Evolutionary conservation across 306 rosid genomes (phyloP).

Genomic region (Spatholobus suberectus): DNA sequence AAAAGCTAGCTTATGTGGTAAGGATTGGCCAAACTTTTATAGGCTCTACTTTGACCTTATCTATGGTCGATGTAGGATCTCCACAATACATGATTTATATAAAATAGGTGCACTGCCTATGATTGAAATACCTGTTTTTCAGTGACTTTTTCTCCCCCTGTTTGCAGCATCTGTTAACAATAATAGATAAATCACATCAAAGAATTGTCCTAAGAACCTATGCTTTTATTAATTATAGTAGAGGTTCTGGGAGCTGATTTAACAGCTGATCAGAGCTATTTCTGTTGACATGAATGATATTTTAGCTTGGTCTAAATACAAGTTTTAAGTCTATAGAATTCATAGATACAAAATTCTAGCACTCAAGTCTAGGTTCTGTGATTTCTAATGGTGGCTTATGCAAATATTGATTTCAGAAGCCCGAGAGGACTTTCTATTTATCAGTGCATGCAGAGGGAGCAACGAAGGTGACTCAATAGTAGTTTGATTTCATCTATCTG

Average conservation of each 20-base stretch:
- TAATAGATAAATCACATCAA: not conserved
- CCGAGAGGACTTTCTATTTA: slow-evolving; percentile 77
- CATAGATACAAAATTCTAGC: not conserved
- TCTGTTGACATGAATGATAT: not conserved
- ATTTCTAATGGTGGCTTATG: slow-evolving; percentile 37
- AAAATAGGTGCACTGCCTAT: not conserved
- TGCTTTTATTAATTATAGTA: not conserved
- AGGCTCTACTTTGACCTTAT: no score
- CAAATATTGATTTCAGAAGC: slow-evolving; percentile 68
- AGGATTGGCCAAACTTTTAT: no score
- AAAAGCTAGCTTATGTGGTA: no score
- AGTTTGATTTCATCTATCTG: slow-evolving; percentile 26
- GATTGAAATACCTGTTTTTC: not conserved
- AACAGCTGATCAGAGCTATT: not conserved
- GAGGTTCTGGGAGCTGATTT: not conserved
- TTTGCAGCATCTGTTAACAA: not conserved
- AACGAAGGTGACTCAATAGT: slow-evolving; percentile 70
- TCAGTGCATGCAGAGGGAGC: slow-evolving; percentile 96
- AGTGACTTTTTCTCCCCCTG: not conserved
- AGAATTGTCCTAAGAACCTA: not conserved
- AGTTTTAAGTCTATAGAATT: not conserved
- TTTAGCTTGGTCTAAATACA: not conserved
- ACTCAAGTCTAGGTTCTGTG: not conserved
- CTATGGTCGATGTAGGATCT: no score
- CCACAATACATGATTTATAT: not conserved